These are phyloP conservation scores for Ustilago vetiveriae DNA, from an alignment of 1,284 basidiomycete species.

Conservation along the genomic window DNA sequence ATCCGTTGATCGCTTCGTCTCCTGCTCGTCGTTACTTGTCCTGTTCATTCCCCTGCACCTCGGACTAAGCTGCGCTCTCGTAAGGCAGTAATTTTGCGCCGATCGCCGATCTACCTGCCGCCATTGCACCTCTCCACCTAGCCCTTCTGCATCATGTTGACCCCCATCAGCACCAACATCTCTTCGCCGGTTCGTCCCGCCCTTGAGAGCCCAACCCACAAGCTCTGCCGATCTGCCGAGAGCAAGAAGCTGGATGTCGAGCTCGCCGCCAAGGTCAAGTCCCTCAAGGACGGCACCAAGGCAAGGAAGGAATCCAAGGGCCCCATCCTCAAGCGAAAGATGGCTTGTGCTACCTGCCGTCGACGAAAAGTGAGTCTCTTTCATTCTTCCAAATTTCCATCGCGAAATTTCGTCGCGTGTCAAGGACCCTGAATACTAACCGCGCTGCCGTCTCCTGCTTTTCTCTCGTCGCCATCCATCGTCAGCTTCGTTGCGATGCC, in stretches of 20 bases:
- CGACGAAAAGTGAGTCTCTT: slow-evolving; percentile 41
- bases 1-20: slow-evolving; percentile 15
- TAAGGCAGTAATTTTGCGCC: slow-evolving; percentile 3
- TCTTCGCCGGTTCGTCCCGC: slow-evolving; percentile 29
- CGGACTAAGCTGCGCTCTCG: slow-evolving; percentile 9
- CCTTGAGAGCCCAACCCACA: slow-evolving; percentile 46
- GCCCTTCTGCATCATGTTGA: slow-evolving; percentile 31
- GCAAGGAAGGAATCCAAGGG: slow-evolving; percentile 49
- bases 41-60: slow-evolving; percentile 23
- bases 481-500: slow-evolving; percentile 50
- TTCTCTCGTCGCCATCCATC: slow-evolving; percentile 21
- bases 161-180: slow-evolving; percentile 46
- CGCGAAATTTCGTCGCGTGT: too few species aligned
- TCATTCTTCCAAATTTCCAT: neutral
- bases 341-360: slow-evolving; percentile 51
- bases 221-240: slow-evolving; percentile 38
- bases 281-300: slow-evolving; percentile 44
- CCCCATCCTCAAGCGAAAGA: slow-evolving; percentile 50
- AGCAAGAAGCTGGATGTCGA: slow-evolving; percentile 48
- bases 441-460: neutral
- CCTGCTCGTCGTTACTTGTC: slow-evolving; percentile 15
- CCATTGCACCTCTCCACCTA: too few species aligned
- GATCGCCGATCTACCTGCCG: neutral
- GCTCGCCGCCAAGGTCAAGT: slow-evolving; percentile 42
- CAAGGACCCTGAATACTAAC: slow-evolving; percentile 20